phyloP scores from a whole-genome alignment of 352 stramenopile species.

The Phytophthora tentaculata region DNA sequence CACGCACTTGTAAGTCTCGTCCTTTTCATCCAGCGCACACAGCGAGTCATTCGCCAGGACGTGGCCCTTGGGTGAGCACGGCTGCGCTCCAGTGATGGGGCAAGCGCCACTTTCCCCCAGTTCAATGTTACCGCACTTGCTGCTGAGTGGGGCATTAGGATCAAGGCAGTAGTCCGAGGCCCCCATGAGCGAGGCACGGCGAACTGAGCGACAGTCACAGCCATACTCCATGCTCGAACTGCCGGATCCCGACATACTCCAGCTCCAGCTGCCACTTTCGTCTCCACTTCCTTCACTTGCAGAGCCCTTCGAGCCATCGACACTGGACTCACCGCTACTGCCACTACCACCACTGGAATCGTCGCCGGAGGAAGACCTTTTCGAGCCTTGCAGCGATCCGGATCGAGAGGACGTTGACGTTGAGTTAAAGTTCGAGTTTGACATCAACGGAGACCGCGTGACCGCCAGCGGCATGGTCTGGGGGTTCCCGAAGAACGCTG shows the following conservation, averaged over 20 bases:
- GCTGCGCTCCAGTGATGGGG: conserved; percentile 53
- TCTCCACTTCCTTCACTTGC: conserved; percentile 21
- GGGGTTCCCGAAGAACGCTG: conserved; percentile 11
- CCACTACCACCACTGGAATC: conserved; percentile 3
- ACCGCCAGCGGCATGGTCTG: conserved; percentile 5
- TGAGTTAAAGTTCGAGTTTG: conserved; percentile 10
- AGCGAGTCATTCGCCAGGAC: conserved; percentile 65
- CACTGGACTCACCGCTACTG: conserved; percentile 3
- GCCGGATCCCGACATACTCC: conserved; percentile 30
- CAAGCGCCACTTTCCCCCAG: conserved; percentile 61
- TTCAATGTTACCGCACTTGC: conserved; percentile 75
- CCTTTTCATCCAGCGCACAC: conserved; percentile 62
- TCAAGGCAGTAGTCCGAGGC: conserved; percentile 72
- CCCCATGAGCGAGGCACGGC: conserved; percentile 74
- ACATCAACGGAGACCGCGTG: conserved; percentile 7
- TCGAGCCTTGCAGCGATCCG: conserved; percentile 23
- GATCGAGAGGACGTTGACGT: conserved; percentile 12
- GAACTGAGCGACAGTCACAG: conserved; percentile 48
- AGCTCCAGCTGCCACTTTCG: conserved; percentile 28
- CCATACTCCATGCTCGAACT: conserved; percentile 48
- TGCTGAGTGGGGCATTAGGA: conserved; percentile 44
- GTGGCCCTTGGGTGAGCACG: conserved; percentile 66
- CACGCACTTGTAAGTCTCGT: conserved; percentile 79
- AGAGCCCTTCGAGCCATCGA: conserved; percentile 6
- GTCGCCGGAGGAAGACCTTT: conserved; percentile 2